These are phyloP conservation scores for Quercus gilva DNA, from an alignment of 306 rosid genomes.

Conservation along the genomic window DNA sequence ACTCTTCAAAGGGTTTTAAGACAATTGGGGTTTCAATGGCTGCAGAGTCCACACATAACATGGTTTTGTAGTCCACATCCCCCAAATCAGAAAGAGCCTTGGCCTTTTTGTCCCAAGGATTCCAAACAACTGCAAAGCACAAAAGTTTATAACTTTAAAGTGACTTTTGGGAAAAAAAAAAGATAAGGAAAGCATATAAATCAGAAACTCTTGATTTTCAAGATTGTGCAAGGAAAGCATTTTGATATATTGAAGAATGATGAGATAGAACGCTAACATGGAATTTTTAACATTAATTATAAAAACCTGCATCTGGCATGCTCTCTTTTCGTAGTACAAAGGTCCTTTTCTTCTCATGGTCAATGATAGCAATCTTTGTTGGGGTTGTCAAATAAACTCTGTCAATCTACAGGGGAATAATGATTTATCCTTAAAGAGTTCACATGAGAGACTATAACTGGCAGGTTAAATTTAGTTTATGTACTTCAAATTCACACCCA, in stretches of 20 bases:
- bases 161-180: too few relatives aligned
- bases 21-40: constrained; percentile 51
- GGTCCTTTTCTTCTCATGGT: constrained; percentile 81
- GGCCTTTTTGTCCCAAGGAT: constrained; percentile 74
- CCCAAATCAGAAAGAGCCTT: constrained; percentile 63
- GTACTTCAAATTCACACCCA: background rate
- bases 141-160: background rate
- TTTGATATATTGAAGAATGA: background rate
- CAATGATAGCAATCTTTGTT: constrained; percentile 69
- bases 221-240: background rate
- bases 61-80: constrained; percentile 63
- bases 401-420: constrained; percentile 41
- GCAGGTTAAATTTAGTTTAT: background rate
- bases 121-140: constrained; percentile 62
- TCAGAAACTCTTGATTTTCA: background rate
- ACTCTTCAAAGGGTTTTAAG: constrained; percentile 70
- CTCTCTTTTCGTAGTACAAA: constrained; percentile 62
- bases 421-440: constrained; percentile 13
- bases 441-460: background rate
- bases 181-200: too few relatives aligned
- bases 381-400: constrained; percentile 63
- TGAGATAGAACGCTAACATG: background rate
- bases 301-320: constrained; percentile 68
- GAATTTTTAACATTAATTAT: background rate
- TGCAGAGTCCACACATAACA: constrained; percentile 72